Evolutionary conservation across 306 rosid genomes (phyloP), one percentile per base, ranked within the genome.

Genomic region (Cyamopsis tetragonoloba): DNA sequence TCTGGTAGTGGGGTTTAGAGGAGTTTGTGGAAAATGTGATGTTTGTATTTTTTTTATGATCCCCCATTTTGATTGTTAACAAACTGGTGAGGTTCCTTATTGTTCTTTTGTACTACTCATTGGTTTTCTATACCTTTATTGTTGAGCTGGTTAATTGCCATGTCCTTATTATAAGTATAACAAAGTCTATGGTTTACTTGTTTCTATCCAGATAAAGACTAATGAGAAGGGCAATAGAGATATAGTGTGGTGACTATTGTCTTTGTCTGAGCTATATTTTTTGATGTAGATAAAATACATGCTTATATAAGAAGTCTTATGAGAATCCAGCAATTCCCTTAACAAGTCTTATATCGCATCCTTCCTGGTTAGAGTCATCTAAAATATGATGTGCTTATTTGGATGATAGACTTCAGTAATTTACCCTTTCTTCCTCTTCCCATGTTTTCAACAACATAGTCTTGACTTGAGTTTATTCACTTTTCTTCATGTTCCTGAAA

Each of bases 91-190:
- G 31, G 37, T 28, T 81, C 24, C 20, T 54, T 47, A 1, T 5
- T 55, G 24, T 11, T 49, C 14, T 63, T 44, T n/a, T 34, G 62
- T 43, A 2, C 50, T 13, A 27, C 12, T 61, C 11, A 19, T 34
- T 38, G 70, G 18, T 42, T 8, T 2, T 49, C 12, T 28, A 28
- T 37, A 9, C 20, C 56, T 67, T 46, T 39, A 26, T 35, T 32
- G 46, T 62, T 46, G 24, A 61, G 70, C 51, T 66, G 63, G 62
- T 49, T 39, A 66, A 43, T 66, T 46, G n/a, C 30, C 44, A 42
- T 10, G 34, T 53, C 44, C 20, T 28, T 44, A 15, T 31, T 57
- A 47, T 32, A 23, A 37, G n/a, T 11, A 11, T 37, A 34, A 4
- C 31, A 13, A 13, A 41, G 26, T 56, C 53, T 66, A 20, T 49